Evolutionary conservation across 225 moss, liverwort and hornwort species (phyloP).

Genomic region (Polytrichum commune): DNA sequence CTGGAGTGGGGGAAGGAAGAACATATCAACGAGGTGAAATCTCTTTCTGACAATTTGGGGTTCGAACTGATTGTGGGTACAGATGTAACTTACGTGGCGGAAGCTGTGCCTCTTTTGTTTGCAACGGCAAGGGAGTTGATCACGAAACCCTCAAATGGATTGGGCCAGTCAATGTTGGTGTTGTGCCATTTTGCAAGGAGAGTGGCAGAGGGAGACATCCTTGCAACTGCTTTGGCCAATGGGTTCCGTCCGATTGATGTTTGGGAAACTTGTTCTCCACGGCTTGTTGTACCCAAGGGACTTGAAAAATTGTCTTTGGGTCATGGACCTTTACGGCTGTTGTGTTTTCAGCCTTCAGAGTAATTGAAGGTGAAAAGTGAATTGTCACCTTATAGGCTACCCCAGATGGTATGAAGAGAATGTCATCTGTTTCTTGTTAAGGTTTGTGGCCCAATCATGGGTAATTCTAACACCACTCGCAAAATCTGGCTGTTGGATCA

Average conservation of each 20-base stretch:
- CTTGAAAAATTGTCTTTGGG: slow-evolving; percentile 22
- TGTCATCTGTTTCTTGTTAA: no score
- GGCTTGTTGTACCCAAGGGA: slow-evolving; percentile 29
- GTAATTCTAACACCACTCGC: no score
- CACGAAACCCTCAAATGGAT: slow-evolving; percentile 2
- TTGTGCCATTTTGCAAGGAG: slow-evolving; percentile 74
- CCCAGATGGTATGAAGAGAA: no score
- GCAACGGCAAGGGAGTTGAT: slow-evolving; percentile 68
- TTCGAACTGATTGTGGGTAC: slow-evolving; percentile 85
- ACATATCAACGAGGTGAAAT: slow-evolving; percentile 48
- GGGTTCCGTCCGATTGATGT: slow-evolving; percentile 53
- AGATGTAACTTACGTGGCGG: slow-evolving; percentile 84
- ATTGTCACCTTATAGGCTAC: neutral
- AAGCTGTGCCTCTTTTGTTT: slow-evolving; percentile 77
- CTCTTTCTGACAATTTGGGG: slow-evolving; percentile 21
- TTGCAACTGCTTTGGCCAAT: slow-evolving; percentile 52
- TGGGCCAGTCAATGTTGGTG: slow-evolving; percentile 44
- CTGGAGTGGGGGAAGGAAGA: slow-evolving; percentile 69
- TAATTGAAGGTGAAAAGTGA: neutral
- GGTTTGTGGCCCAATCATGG: no score
- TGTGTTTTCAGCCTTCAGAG: slow-evolving; percentile 29
- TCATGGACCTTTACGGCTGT: slow-evolving; percentile 32
- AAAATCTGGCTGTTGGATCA: no score
- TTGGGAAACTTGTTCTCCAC: slow-evolving; percentile 20
- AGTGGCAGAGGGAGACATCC: slow-evolving; percentile 65